Percentiles rank a stretch among this genome's conserved stretches.
These are phyloP conservation scores for Euphrasia confusa DNA, from an alignment of 257 asterid genomes.

Conservation along the genomic window DNA sequence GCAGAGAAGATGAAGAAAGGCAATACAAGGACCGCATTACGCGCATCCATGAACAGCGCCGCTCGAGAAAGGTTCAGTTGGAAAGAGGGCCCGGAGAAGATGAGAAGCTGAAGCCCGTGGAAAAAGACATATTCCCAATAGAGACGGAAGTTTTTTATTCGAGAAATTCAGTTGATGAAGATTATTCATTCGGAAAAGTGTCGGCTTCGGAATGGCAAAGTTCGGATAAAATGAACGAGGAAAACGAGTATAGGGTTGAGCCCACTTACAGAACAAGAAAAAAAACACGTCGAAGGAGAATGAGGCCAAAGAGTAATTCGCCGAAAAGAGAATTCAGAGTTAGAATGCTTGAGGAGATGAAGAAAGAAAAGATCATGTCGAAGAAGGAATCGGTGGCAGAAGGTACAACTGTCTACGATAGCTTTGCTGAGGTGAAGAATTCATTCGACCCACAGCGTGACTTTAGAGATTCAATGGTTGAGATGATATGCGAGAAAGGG, in stretches of 20 bases:
- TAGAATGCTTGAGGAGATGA: slow-evolving; percentile 49
- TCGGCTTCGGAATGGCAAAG: neutral
- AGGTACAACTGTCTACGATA: slow-evolving; percentile 40
- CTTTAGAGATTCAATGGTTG: slow-evolving; percentile 82
- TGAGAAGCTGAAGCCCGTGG: slow-evolving; percentile 3
- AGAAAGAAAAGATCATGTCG: slow-evolving; percentile 42
- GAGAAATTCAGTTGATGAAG: neutral
- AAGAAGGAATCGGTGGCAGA: slow-evolving; percentile 16
- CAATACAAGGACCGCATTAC: neutral
- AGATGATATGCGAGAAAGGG: slow-evolving; percentile 63
- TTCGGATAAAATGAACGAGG: neutral
- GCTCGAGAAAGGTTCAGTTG: too few species aligned
- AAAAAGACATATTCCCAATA: slow-evolving; percentile 22
- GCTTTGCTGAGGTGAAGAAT: slow-evolving; percentile 68
- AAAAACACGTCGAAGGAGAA: slow-evolving; percentile 28
- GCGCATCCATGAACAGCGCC: neutral
- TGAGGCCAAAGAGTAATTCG: slow-evolving; percentile 35
- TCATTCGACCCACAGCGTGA: slow-evolving; percentile 65
- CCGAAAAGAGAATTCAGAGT: slow-evolving; percentile 56
- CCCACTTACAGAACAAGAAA: slow-evolving; percentile 4
- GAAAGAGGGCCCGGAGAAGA: neutral
- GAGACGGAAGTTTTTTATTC: slow-evolving; percentile 20
- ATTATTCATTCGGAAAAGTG: neutral
- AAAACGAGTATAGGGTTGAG: neutral
- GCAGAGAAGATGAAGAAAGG: neutral